Evolutionary conservation across 176 grass and related monocot genomes (phyloP).

Genomic region (Oropetium thomaeum): DNA sequence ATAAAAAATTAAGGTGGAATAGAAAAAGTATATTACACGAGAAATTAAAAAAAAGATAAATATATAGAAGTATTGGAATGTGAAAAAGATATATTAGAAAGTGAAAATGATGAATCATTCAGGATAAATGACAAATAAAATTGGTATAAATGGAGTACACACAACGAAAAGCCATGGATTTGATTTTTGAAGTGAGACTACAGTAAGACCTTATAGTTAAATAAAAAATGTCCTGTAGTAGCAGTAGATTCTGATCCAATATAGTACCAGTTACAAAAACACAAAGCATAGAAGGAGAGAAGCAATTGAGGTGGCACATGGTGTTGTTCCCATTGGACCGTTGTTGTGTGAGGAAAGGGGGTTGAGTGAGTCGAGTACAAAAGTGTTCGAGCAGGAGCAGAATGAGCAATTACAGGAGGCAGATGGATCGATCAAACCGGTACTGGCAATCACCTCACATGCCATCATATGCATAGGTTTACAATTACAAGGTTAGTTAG

Average conservation of each 20-base stretch:
- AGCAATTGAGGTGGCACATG: constrained; percentile 37
- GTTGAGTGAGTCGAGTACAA: constrained; percentile 17
- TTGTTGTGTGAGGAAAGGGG: neutral
- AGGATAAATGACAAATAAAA: too few species aligned
- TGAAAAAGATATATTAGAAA: too few species aligned
- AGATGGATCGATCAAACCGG: constrained; percentile 12
- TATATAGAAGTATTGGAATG: too few species aligned
- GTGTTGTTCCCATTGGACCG: constrained; percentile 25
- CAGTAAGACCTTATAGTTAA: too few species aligned
- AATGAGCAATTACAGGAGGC: constrained; percentile 27
- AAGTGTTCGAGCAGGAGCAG: constrained; percentile 4
- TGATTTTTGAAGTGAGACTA: too few species aligned
- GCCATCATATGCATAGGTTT: constrained; percentile 33
- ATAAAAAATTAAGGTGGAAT: too few species aligned
- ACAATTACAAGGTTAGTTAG: constrained; percentile 20
- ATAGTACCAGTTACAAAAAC: neutral
- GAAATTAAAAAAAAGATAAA: too few species aligned
- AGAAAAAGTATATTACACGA: too few species aligned
- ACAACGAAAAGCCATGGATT: too few species aligned
- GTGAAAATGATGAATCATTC: too few species aligned
- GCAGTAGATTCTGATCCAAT: neutral
- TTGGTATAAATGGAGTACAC: too few species aligned
- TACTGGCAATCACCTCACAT: constrained; percentile 33
- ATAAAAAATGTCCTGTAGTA: too few species aligned
- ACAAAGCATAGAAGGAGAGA: neutral